These are phyloP conservation scores for Curvularia verruculosa DNA, from an alignment of 2,329 filamentous ascomycete genomes.

Conservation along the genomic window DNA sequence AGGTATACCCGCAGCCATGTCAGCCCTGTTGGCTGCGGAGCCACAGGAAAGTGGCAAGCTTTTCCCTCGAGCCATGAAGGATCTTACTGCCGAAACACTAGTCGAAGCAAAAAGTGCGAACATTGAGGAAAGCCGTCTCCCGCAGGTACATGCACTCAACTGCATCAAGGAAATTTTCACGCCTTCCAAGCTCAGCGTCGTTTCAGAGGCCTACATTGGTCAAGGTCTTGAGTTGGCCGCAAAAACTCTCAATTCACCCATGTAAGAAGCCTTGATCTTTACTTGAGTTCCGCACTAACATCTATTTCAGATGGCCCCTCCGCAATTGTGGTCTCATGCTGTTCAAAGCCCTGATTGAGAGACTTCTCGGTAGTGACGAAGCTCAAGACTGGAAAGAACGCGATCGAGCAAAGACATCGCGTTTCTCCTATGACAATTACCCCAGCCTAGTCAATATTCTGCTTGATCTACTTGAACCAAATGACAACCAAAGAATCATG, in stretches of 20 bases:
- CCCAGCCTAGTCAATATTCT: slow-evolving; percentile 69
- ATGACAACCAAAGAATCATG: slow-evolving; percentile 35
- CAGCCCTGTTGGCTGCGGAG: slow-evolving; percentile 76
- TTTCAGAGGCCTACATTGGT: slow-evolving; percentile 75
- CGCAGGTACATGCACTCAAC: slow-evolving; percentile 94
- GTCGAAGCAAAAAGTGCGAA: slow-evolving; percentile 61
- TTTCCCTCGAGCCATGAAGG: slow-evolving; percentile 68
- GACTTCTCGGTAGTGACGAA: slow-evolving; percentile 75
- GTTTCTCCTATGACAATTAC: slow-evolving; percentile 73
- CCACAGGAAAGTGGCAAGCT: slow-evolving; percentile 61
- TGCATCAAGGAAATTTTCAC: slow-evolving; percentile 92
- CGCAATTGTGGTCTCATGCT: slow-evolving; percentile 92
- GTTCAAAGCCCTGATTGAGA: slow-evolving; percentile 82
- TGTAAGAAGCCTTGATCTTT: slow-evolving; percentile 59
- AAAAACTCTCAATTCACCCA: slow-evolving; percentile 75
- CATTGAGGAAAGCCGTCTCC: slow-evolving; percentile 65
- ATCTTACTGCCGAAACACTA: slow-evolving; percentile 66
- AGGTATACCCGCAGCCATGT: slow-evolving; percentile 85
- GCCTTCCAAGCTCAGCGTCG: slow-evolving; percentile 74
- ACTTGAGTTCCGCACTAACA: slow-evolving; percentile 5
- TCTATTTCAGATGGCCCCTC: slow-evolving; percentile 75
- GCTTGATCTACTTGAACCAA: slow-evolving; percentile 61
- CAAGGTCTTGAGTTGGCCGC: slow-evolving; percentile 80
- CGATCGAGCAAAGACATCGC: slow-evolving; percentile 51
- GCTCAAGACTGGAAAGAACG: slow-evolving; percentile 63